A percentile compares a stretch with the other conserved stretches of the same genome.
Conservation (phyloP, 805 yeast genomes). For the Candida sanyiensis region DNA sequence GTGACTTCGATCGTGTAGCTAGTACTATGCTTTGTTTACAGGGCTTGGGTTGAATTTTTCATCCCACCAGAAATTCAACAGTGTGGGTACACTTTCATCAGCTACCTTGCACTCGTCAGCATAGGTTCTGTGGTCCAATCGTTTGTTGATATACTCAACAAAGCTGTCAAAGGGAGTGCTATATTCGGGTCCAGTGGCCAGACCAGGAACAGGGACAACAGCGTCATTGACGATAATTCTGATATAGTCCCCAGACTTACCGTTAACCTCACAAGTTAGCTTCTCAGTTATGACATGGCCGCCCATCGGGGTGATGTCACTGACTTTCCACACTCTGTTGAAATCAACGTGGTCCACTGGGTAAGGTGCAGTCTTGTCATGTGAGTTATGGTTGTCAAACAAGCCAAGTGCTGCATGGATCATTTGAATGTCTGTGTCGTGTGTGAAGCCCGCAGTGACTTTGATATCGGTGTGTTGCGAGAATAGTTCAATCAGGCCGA, state of each 20-base stretch:
- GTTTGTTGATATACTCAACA: slow-evolving; percentile 12
- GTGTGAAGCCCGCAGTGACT: slow-evolving; percentile 44
- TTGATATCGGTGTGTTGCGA: slow-evolving; percentile 30
- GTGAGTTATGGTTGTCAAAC: slow-evolving; percentile 23
- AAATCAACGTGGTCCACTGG: slow-evolving; percentile 44
- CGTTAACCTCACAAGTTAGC: slow-evolving; percentile 36
- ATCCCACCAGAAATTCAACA: too few species aligned
- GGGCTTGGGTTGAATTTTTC: too few species aligned
- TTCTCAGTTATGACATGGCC: slow-evolving; percentile 12
- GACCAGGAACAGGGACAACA: slow-evolving; percentile 38
- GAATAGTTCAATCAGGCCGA: slow-evolving; percentile 42
- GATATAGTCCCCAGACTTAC: slow-evolving; percentile 30
- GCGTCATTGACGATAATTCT: slow-evolving; percentile 44
- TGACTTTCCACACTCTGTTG: slow-evolving; percentile 39
- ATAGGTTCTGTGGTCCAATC: slow-evolving; percentile 14
- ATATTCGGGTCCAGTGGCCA: slow-evolving; percentile 44
- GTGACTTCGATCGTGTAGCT: background rate
- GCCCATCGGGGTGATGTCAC: slow-evolving; percentile 51
- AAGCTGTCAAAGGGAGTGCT: slow-evolving; percentile 31
- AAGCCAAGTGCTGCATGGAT: slow-evolving; percentile 45
- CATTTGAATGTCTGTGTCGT: slow-evolving; percentile 52
- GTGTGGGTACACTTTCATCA: too few species aligned
- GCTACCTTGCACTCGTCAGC: slow-evolving; percentile 17
- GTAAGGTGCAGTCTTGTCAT: background rate
- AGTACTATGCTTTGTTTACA: too few species aligned